Evolutionary conservation across 495 filamentous ascomycete genomes (phyloP), one percentile per base, ranked within the genome.

Genomic region (Xylaria acuta): DNA sequence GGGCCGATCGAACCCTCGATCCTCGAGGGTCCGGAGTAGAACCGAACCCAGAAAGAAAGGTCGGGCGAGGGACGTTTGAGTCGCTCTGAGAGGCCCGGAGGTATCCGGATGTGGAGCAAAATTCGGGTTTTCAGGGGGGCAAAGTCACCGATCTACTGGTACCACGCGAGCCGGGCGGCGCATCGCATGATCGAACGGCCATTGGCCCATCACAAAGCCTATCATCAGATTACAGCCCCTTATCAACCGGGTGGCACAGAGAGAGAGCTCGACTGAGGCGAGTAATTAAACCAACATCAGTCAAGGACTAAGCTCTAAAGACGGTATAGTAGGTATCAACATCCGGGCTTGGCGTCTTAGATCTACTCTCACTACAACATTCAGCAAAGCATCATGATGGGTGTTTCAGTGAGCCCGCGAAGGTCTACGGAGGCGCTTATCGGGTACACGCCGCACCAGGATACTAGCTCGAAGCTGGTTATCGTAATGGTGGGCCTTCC

Each of bases 401-500:
- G 45, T 40, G 16, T 34, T 41, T 67, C 47, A 36, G 30, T 9
- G 16, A 67, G 49, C 49, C 49, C 49, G 1, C 65, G 65, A 54
- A 67, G 49, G 16, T 67, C 65, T 1, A 56, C 34, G n/a, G 67
- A 69, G 41, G 67, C 67, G 18, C 54, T 69, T 16, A 54, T 69
- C 8, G 67, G 67, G 3, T 67, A 51, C 22, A 67, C 34, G 7
- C 67, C 93, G 67, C 87, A 92, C 74, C 86, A 92, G 60, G 93
- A 95, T 83, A 86, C 94, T 69, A 92, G 92, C 54, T 87, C 93
- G 8, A 95, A 95, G 83, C 84, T 95, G 75, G 91, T 94, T 72
- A 92, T 95, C 75, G 88, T 95, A 67, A 95, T 95, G 93, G 93
- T 95, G 56, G 93, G 93, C 60, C 83, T 95, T 67, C 93, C 93